These are phyloP conservation scores for Clonostachys byssicola DNA, from an alignment of 2,329 filamentous ascomycete species.

Conservation along the genomic window DNA sequence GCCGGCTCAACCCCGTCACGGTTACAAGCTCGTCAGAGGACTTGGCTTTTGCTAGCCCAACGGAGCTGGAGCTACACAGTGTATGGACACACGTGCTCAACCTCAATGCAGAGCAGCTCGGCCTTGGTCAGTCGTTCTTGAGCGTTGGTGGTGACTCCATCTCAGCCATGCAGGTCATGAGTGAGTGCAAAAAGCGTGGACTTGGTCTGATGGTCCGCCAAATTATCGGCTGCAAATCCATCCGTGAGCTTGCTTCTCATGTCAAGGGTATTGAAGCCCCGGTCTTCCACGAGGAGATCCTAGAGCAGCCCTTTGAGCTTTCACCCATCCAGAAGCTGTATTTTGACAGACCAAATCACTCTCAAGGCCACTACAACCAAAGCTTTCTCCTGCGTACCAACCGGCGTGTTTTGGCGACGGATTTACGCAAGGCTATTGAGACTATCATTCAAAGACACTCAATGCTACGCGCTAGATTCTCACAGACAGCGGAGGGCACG, in stretches of 20 bases:
- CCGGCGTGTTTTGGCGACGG: not conserved
- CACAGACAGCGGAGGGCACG: not conserved
- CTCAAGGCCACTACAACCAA: slow-evolving; percentile 7
- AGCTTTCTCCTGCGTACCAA: slow-evolving; percentile 5
- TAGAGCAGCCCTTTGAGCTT: slow-evolving; percentile 25
- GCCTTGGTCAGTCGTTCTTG: slow-evolving; percentile 25
- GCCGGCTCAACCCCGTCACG: slow-evolving; percentile 26
- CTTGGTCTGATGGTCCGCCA: slow-evolving; percentile 22
- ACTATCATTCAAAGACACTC: slow-evolving; percentile 4
- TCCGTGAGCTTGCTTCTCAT: slow-evolving; percentile 12
- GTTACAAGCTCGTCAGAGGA: not conserved
- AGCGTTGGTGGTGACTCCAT: slow-evolving; percentile 36
- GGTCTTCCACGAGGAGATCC: slow-evolving; percentile 36
- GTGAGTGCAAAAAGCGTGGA: slow-evolving; percentile 23
- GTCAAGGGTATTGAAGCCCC: slow-evolving; percentile 12
- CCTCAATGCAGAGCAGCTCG: slow-evolving; percentile 18
- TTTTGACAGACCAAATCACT: slow-evolving; percentile 1
- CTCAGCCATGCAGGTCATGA: slow-evolving; percentile 32
- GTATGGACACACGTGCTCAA: slow-evolving; percentile 38
- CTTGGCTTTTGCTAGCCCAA: slow-evolving; percentile 2
- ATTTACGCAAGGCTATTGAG: slow-evolving; percentile 2
- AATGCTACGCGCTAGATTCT: slow-evolving; percentile 9
- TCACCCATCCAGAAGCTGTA: slow-evolving; percentile 8
- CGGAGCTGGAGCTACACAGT: slow-evolving; percentile 6
- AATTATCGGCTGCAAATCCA: slow-evolving; percentile 19